These are phyloP conservation scores for Diaporthe aspalathi DNA, from an alignment of 2,329 filamentous ascomycete genomes.

Conservation along the genomic window DNA sequence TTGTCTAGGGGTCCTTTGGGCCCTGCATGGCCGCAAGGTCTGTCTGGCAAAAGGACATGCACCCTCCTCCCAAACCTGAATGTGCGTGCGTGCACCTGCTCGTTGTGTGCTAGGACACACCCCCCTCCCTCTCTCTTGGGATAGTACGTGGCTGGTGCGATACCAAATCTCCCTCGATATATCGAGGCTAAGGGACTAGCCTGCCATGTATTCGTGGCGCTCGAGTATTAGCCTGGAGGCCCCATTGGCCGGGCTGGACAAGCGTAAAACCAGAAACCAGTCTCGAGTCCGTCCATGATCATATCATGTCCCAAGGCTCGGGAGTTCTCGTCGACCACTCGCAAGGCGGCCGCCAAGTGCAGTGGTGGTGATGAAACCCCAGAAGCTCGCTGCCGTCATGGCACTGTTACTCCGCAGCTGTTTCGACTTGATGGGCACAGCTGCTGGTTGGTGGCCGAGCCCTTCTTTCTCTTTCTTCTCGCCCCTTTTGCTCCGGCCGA, in stretches of 20 bases:
- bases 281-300: background rate
- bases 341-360: conserved; percentile 17
- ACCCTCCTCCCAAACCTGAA: background rate
- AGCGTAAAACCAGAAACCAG: background rate
- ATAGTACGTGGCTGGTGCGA: background rate
- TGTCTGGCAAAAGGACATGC: background rate
- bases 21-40: conserved; percentile 27
- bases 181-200: background rate
- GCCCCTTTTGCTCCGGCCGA: background rate
- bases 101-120: background rate
- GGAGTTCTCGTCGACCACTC: conserved; percentile 24
- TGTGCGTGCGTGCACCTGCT: background rate
- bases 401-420: conserved; percentile 14
- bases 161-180: background rate
- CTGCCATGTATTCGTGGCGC: background rate
- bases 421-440: conserved; percentile 10
- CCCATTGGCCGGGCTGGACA: background rate
- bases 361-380: conserved; percentile 17
- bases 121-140: background rate
- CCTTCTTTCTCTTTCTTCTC: too few relatives aligned
- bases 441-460: conserved; percentile 5
- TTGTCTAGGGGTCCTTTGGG: conserved; percentile 26
- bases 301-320: conserved; percentile 10
- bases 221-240: background rate
- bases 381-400: background rate